Conservation (phyloP, 306 rosid species). For the Dalbergia oliveri region DNA sequence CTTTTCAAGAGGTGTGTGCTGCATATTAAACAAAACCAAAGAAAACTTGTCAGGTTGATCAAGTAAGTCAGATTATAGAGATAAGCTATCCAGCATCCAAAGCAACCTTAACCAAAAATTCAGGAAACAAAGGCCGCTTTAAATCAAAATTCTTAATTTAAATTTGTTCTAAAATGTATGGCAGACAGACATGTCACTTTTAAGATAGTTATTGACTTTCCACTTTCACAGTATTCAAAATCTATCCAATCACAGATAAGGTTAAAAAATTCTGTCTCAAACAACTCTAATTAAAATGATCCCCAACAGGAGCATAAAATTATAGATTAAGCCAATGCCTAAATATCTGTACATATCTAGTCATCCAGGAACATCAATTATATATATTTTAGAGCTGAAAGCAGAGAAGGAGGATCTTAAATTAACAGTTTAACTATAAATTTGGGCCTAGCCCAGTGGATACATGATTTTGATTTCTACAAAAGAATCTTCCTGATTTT, state of each 20-base stretch:
- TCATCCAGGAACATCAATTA: neutral
- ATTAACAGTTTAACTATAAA: slow-evolving; percentile 13
- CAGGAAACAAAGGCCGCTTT: slow-evolving; percentile 35
- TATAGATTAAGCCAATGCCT: slow-evolving; percentile 12
- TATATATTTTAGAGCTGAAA: slow-evolving; percentile 1
- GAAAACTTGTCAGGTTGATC: slow-evolving; percentile 15
- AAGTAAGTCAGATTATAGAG: slow-evolving; percentile 3
- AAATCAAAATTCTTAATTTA: slow-evolving; percentile 5
- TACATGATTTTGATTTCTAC: slow-evolving; percentile 19
- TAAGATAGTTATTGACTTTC: slow-evolving; percentile 8
- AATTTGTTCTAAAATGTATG: neutral
- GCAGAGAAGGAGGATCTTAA: neutral
- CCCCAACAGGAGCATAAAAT: slow-evolving; percentile 20
- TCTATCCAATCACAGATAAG: neutral
- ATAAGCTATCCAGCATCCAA: slow-evolving; percentile 5
- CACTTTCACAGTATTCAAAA: slow-evolving; percentile 13
- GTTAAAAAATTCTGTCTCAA: slow-evolving; percentile 11
- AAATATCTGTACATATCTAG: neutral
- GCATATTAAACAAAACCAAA: slow-evolving; percentile 46
- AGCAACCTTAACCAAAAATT: slow-evolving; percentile 36
- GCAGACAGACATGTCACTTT: slow-evolving; percentile 26
- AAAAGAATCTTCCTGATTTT: slow-evolving; percentile 10
- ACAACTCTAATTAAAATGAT: neutral
- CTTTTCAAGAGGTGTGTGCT: slow-evolving; percentile 88
- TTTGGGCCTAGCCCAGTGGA: neutral